Conservation (phyloP, 768 basidiomycete species). For the Podaxis sp. region DNA sequence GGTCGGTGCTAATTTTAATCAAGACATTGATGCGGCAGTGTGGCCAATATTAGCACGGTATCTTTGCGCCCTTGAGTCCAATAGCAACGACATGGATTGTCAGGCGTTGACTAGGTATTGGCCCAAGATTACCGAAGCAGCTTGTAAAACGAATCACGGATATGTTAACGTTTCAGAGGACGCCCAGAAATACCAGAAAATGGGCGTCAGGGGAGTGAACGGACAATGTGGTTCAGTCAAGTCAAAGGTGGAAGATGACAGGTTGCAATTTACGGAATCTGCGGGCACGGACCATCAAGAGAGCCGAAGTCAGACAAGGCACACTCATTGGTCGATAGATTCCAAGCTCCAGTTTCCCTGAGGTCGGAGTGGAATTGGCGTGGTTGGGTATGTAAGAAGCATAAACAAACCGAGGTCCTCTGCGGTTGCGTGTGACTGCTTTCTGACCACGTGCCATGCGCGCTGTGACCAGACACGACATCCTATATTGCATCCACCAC, state of each 20-base stretch:
- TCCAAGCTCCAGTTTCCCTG: too few relatives aligned
- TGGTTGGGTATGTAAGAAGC: too few relatives aligned
- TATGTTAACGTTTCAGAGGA: not conserved
- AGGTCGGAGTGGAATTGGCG: too few relatives aligned
- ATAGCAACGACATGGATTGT: too few relatives aligned
- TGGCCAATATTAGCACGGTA: not conserved
- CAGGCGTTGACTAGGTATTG: not conserved
- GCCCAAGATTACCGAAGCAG: not conserved
- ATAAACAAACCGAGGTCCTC: too few relatives aligned
- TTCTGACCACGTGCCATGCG: not conserved
- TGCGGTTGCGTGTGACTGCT: not conserved
- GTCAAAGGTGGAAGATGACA: too few relatives aligned
- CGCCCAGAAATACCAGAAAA: not conserved
- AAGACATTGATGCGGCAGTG: not conserved
- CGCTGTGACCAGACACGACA: constrained; percentile 2
- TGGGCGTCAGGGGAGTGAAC: not conserved
- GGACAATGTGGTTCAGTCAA: not conserved
- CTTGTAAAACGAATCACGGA: not conserved
- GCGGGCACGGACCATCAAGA: not conserved
- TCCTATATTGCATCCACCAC: too few relatives aligned
- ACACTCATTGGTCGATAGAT: too few relatives aligned
- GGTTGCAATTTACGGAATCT: too few relatives aligned
- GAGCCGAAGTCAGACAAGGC: not conserved
- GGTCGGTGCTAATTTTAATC: not conserved
- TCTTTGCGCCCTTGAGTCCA: too few relatives aligned